Evolutionary conservation across 306 rosid species (phyloP).

Genomic region (Quercus ilex): DNA sequence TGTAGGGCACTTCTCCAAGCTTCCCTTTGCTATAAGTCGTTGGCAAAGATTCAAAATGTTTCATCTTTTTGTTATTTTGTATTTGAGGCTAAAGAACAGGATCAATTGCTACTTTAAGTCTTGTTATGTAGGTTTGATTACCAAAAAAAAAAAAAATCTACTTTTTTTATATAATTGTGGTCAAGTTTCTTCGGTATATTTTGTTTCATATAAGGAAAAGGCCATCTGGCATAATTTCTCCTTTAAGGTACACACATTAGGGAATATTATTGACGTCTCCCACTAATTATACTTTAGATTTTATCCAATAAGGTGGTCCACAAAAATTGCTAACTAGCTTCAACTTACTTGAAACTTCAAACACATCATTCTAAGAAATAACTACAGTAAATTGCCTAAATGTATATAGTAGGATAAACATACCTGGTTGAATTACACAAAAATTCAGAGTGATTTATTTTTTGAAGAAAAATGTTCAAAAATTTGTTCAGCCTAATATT

Average conservation of each 20-base stretch:
- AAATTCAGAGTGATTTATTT: neutral
- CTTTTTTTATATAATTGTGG: slow-evolving; percentile 21
- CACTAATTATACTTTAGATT: slow-evolving; percentile 40
- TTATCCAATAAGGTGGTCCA: slow-evolving; percentile 39
- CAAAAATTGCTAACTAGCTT: neutral
- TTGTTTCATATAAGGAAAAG: slow-evolving; percentile 38
- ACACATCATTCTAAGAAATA: neutral
- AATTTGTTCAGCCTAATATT: neutral
- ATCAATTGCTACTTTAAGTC: slow-evolving; percentile 43
- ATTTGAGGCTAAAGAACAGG: slow-evolving; percentile 30
- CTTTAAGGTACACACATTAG: slow-evolving; percentile 23
- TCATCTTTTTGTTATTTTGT: slow-evolving; percentile 51
- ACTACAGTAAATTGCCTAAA: neutral
- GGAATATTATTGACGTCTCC: slow-evolving; percentile 52
- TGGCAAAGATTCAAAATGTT: slow-evolving; percentile 74
- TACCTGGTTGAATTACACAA: neutral
- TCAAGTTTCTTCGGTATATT: slow-evolving; percentile 40
- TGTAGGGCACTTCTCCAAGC: slow-evolving; percentile 62
- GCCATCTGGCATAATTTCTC: slow-evolving; percentile 36
- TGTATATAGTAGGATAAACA: neutral
- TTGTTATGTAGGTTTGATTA: slow-evolving; percentile 45
- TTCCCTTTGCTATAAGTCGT: slow-evolving; percentile 52
- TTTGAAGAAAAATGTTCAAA: neutral
- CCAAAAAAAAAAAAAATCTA: slow-evolving; percentile 25
- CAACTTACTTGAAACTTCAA: neutral